Conservation (phyloP, 2,329 filamentous ascomycete genomes). For the Elsinoe necatrix region DNA sequence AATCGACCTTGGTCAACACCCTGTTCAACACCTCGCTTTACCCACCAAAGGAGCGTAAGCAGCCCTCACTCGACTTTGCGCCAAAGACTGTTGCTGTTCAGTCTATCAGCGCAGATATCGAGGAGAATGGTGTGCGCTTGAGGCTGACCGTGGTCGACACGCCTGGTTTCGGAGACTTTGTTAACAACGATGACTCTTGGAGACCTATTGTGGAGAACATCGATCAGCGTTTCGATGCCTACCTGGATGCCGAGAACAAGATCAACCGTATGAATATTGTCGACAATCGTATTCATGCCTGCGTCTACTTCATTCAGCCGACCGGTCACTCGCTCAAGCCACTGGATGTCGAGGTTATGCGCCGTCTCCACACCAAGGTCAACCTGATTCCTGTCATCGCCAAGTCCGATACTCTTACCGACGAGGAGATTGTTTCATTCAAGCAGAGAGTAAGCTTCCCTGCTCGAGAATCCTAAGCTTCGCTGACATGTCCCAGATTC, state of each 20-base stretch:
- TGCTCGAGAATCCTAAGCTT: not conserved
- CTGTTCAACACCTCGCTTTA: slow-evolving; percentile 99
- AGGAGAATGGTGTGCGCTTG: slow-evolving; percentile 95
- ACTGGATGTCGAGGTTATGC: slow-evolving; percentile 98
- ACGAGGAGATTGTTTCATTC: slow-evolving; percentile 90
- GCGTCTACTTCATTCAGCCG: slow-evolving; percentile 99
- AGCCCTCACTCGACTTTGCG: slow-evolving; percentile 93
- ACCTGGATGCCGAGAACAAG: slow-evolving; percentile 99
- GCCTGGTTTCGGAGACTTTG: slow-evolving; percentile 96
- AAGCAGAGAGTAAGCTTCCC: slow-evolving; percentile 75
- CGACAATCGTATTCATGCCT: slow-evolving; percentile 97
- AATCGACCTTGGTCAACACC: slow-evolving; percentile 98
- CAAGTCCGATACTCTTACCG: slow-evolving; percentile 95
- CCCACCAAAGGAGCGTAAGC: slow-evolving; percentile 96
- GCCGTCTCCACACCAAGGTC: slow-evolving; percentile 98
- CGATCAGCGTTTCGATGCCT: slow-evolving; percentile 96
- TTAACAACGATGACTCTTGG: slow-evolving; percentile 99
- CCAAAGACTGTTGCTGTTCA: slow-evolving; percentile 64
- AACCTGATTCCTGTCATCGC: slow-evolving; percentile 99
- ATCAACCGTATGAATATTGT: slow-evolving; percentile 99
- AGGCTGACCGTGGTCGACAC: slow-evolving; percentile 96
- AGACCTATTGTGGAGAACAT: slow-evolving; percentile 99
- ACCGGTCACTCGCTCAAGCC: slow-evolving; percentile 98
- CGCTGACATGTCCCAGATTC: slow-evolving; percentile 56
- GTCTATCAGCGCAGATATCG: slow-evolving; percentile 58